Percentiles rank a stretch among this genome's conserved stretches.
These are phyloP conservation scores for Sphaerobolus stellatus DNA, from an alignment of 1,284 basidiomycete species.

Conservation along the genomic window DNA sequence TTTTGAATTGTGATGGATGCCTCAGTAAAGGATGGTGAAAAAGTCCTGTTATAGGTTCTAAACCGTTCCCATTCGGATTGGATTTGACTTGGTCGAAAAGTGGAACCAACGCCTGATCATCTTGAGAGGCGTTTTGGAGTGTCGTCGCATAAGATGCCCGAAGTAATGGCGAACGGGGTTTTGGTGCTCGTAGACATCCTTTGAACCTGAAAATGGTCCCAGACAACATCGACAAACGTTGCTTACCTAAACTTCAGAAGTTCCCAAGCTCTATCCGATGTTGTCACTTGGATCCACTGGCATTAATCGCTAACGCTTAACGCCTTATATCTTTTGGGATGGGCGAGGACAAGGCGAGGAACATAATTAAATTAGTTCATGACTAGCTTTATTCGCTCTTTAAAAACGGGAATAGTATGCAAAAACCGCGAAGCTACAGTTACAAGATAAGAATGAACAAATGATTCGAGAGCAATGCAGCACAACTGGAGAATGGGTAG, in stretches of 20 bases:
- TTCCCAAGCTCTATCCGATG: too few species aligned
- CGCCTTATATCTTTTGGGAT: too few species aligned
- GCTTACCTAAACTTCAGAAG: not conserved
- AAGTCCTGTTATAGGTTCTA: conserved; percentile 60
- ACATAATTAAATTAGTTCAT: too few species aligned
- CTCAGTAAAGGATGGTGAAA: conserved; percentile 68
- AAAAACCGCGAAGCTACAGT: too few species aligned
- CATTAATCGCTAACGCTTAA: too few species aligned
- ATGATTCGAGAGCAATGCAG: too few species aligned
- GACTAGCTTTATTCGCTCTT: too few species aligned
- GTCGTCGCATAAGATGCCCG: conserved; percentile 37
- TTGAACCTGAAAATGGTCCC: conserved; percentile 39
- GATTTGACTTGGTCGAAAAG: conserved; percentile 66
- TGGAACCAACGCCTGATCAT: conserved; percentile 64
- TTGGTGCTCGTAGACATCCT: conserved; percentile 38
- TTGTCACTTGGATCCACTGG: too few species aligned
- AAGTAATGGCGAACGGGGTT: conserved; percentile 1
- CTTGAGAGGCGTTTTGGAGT: conserved; percentile 52
- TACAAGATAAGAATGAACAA: too few species aligned
- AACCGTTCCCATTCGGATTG: conserved; percentile 33
- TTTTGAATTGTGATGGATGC: conserved; percentile 59
- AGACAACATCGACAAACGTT: not conserved
- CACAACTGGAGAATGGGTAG: too few species aligned
- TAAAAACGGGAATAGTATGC: too few species aligned
- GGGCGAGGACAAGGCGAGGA: too few species aligned